Evolutionary conservation across 2,329 filamentous ascomycete genomes (phyloP).

Genomic region (Aspergillus sp.): DNA sequence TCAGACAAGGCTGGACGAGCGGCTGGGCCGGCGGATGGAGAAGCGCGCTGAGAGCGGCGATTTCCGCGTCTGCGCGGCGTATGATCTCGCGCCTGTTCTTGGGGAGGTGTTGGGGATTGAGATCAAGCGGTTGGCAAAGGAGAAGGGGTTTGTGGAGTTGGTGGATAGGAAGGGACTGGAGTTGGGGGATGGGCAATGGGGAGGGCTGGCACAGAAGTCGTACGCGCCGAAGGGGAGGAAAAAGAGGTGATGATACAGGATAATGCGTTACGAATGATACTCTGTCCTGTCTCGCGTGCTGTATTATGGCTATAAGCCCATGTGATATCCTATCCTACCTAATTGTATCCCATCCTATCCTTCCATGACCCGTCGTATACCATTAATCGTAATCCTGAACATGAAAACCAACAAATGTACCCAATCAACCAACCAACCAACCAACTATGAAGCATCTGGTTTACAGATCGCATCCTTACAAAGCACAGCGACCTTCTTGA

Average conservation of each 20-base stretch:
- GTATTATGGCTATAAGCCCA: too few species aligned
- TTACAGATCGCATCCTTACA: conserved; percentile 76
- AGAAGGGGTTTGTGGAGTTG: conserved; percentile 10
- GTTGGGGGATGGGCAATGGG: conserved; percentile 1
- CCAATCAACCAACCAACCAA: too few species aligned
- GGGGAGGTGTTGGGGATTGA: conserved; percentile 19
- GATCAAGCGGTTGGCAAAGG: conserved; percentile 16
- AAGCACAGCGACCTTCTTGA: conserved; percentile 85
- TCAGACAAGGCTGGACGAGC: conserved; percentile 11
- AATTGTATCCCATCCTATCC: too few species aligned
- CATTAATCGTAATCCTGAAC: too few species aligned
- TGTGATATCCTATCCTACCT: too few species aligned
- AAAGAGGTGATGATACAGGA: background rate
- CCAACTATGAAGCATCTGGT: conserved; percentile 40
- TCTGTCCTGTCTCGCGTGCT: too few species aligned
- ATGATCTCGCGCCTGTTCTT: conserved; percentile 23
- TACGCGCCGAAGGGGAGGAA: background rate
- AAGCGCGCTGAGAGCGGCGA: conserved; percentile 20
- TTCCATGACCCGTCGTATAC: too few species aligned
- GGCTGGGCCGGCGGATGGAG: conserved; percentile 19
- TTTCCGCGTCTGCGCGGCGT: conserved; percentile 26
- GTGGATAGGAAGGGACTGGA: conserved; percentile 5
- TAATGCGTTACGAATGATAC: too few species aligned
- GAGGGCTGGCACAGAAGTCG: background rate
- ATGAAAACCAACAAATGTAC: too few species aligned